These are phyloP conservation scores for Populus hybrid DNA, from an alignment of 441 rosid species.

Conservation along the genomic window DNA sequence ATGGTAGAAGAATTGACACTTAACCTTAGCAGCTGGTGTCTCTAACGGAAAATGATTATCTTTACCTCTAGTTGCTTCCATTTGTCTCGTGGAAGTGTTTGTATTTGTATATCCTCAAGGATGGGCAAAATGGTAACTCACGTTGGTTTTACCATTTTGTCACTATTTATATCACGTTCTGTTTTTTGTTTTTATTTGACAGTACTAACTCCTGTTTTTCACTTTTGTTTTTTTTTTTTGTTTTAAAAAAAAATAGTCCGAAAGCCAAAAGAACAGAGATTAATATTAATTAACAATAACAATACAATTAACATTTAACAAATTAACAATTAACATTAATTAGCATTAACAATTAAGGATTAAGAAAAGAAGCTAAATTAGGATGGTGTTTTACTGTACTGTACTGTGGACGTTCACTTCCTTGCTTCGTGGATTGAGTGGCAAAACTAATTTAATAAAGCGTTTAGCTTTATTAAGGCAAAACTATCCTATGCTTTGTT, in stretches of 20 bases:
- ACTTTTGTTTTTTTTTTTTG: no score
- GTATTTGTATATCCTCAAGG: not conserved
- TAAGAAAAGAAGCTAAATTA: no score
- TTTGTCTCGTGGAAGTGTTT: slow-evolving; percentile 14
- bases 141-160: not conserved
- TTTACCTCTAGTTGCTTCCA: slow-evolving; percentile 8
- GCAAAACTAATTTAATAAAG: no score
- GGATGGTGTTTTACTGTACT: no score
- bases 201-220: not conserved
- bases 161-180: not conserved
- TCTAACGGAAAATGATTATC: slow-evolving; percentile 3
- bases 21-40: slow-evolving; percentile 18
- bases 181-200: not conserved
- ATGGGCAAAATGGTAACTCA: not conserved
- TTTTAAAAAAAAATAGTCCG: not conserved
- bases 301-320: no score
- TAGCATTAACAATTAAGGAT: no score
- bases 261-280: not conserved
- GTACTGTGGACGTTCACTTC: no score
- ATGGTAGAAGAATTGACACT: slow-evolving; percentile 18
- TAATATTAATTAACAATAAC: no score
- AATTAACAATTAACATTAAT: no score
- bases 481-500: no score
- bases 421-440: no score
- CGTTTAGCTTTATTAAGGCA: no score